A percentile compares a stretch with the other conserved stretches of the same genome.
Conservation (phyloP, 78 protist species). For the Dictyostelium capitatum region DNA sequence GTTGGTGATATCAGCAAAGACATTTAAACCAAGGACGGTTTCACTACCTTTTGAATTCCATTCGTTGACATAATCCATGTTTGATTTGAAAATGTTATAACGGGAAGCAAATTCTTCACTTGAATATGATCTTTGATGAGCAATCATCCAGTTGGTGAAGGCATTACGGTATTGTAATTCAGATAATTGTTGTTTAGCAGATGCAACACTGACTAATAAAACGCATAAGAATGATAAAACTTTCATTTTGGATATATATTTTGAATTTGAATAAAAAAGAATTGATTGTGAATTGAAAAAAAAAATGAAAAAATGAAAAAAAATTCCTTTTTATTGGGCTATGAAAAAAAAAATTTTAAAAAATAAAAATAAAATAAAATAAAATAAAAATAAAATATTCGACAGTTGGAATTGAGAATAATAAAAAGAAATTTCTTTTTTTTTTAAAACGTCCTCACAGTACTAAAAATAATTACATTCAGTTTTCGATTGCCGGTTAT, state of each 20-base stretch:
- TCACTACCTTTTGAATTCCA: slow-evolving; percentile 65
- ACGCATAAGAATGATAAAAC: slow-evolving; percentile 15
- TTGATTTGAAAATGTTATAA: slow-evolving; percentile 52
- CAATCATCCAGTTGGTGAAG: slow-evolving; percentile 66
- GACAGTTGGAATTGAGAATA: too few species aligned
- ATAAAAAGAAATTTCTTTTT: too few species aligned
- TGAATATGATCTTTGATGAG: not conserved
- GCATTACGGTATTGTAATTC: slow-evolving; percentile 37
- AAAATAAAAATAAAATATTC: too few species aligned
- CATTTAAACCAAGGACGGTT: slow-evolving; percentile 71
- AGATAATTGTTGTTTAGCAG: slow-evolving; percentile 22
- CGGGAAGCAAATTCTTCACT: slow-evolving; percentile 35
- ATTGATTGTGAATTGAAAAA: not conserved
- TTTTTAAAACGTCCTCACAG: too few species aligned
- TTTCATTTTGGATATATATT: not conserved
- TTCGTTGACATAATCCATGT: slow-evolving; percentile 53
- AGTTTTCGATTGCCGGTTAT: too few species aligned
- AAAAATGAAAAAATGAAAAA: not conserved
- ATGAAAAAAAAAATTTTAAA: too few species aligned
- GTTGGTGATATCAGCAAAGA: slow-evolving; percentile 77
- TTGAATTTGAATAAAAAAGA: not conserved
- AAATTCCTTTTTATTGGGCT: too few species aligned
- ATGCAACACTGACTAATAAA: not conserved
- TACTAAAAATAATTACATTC: too few species aligned
- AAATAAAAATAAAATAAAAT: too few species aligned